These are phyloP conservation scores for Senna tora DNA, from an alignment of 306 rosid species.

Conservation along the genomic window DNA sequence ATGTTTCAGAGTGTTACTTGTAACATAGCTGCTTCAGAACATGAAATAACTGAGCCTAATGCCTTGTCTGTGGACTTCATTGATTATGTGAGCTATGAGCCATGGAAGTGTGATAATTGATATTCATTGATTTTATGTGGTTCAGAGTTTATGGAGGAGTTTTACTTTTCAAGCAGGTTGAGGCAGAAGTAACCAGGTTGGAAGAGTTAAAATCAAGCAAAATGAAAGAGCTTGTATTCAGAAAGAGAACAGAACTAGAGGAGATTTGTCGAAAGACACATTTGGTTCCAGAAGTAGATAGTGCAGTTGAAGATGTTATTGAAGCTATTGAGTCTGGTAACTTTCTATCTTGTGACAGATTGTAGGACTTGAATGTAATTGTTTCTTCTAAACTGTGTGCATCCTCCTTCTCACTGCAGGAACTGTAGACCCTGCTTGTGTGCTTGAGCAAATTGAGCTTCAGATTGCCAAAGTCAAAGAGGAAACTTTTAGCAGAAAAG, in stretches of 20 bases:
- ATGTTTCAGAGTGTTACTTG: slow-evolving; percentile 90
- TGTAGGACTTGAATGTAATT: neutral
- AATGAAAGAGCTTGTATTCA: slow-evolving; percentile 94
- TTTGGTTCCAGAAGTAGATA: slow-evolving; percentile 80
- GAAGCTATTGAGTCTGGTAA: slow-evolving; percentile 87
- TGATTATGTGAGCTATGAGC: slow-evolving; percentile 61
- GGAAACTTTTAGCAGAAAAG: slow-evolving; percentile 91
- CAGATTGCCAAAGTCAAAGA: slow-evolving; percentile 83
- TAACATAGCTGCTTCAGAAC: slow-evolving; percentile 92
- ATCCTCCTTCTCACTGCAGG: slow-evolving; percentile 57
- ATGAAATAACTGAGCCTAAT: slow-evolving; percentile 86
- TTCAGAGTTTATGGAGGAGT: slow-evolving; percentile 29
- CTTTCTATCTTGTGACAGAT: slow-evolving; percentile 23
- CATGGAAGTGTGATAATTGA: slow-evolving; percentile 18
- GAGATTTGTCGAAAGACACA: slow-evolving; percentile 87
- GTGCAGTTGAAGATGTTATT: slow-evolving; percentile 67
- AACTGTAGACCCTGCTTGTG: slow-evolving; percentile 67
- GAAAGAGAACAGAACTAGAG: slow-evolving; percentile 88
- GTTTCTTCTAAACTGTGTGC: slow-evolving; percentile 25
- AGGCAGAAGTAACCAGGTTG: slow-evolving; percentile 85
- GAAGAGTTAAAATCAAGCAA: slow-evolving; percentile 91
- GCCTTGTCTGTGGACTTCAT: slow-evolving; percentile 75
- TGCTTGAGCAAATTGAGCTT: slow-evolving; percentile 91
- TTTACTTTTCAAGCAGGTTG: slow-evolving; percentile 62
- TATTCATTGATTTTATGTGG: slow-evolving; percentile 6